Base-by-base conservation (phyloP, 2,329 filamentous ascomycete species). In the Microdochium trichocladiopsis region DNA sequence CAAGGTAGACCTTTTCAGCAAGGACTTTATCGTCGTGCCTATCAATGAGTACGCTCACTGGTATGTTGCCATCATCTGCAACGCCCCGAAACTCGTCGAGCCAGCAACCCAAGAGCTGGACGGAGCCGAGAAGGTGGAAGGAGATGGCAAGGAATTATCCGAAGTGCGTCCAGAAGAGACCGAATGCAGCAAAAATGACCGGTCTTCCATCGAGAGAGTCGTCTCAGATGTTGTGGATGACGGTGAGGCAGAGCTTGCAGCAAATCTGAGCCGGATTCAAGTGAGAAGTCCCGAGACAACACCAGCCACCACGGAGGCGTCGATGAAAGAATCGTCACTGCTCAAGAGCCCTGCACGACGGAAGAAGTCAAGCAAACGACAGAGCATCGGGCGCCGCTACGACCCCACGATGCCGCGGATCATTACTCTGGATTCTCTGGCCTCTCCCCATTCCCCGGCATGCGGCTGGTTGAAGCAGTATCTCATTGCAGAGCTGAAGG, bases 61-160 rank as follows among this genome's bases (percentile, higher is more conserved):
- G 94, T 97, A 94, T 69, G 74, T 97, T 58, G 91, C 90, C 14
- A 93, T 99, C 52, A 93, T 99, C 50, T 96, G 90, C 78, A 96
- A 99, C 62, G 78, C 93, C 2, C 80, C 83, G 3, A 84, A 78
- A 50, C 75, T 94, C 22, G 63, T 82, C 24, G 23, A 25, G 14
- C 8, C 22, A 18, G 21, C 21, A 47, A 16, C 14, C n/a, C 21
- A 9, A 10, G 43, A 47, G 43, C 4, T 11, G 8, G 21, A 4
- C 3, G 43, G 4, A 37, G 48, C 49, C 6, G 28, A 9, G 3
- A 23, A 10, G 43, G 43, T 3, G 12, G 43, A 25, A 11, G 21
- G 23, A 11, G 5, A 18, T 4, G 11, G 5, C 5, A 22, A 47
- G 5, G 8, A 14, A 10, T 16, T 3, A 8, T 9, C 18, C 8